Percentiles rank a stretch among this genome's conserved stretches.
Evolutionary conservation across 1,284 basidiomycete species (phyloP).

Genomic region (Pseudozyma flocculosa): DNA sequence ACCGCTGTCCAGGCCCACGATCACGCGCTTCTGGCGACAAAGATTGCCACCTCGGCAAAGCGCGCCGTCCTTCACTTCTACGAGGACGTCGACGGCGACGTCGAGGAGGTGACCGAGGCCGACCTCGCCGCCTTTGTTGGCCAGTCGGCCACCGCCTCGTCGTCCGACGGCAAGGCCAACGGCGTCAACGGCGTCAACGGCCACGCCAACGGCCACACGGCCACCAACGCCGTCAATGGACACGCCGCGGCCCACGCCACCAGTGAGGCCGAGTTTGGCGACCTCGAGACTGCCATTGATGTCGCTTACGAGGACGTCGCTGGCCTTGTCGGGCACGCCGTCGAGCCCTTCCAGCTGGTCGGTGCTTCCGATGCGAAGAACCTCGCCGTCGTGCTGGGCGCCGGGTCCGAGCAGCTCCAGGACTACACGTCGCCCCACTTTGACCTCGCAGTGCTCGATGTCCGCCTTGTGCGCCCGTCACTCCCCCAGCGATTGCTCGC

Average conservation of each 20-base stretch:
- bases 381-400: slow-evolving; percentile 49
- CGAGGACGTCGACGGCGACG: slow-evolving; percentile 59
- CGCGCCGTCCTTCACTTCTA: slow-evolving; percentile 79
- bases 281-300: slow-evolving; percentile 37
- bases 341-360: slow-evolving; percentile 47
- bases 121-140: slow-evolving; percentile 37
- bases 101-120: slow-evolving; percentile 57
- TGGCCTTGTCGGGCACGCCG: slow-evolving; percentile 34
- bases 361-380: slow-evolving; percentile 37
- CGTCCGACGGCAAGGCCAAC: slow-evolving; percentile 57
- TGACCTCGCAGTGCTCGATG: slow-evolving; percentile 67
- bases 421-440: slow-evolving; percentile 57
- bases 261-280: slow-evolving; percentile 33
- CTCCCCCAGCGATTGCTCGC: slow-evolving; percentile 68
- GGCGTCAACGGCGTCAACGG: slow-evolving; percentile 24
- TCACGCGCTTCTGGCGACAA: slow-evolving; percentile 71
- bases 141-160: slow-evolving; percentile 18
- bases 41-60: slow-evolving; percentile 66
- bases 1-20: slow-evolving; percentile 71
- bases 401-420: slow-evolving; percentile 42
- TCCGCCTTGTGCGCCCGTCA: slow-evolving; percentile 76
- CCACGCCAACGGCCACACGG: slow-evolving; percentile 19
- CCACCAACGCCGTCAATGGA: slow-evolving; percentile 13
- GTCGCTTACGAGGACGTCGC: slow-evolving; percentile 43
- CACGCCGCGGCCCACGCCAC: slow-evolving; percentile 12